Evolutionary conservation across 495 filamentous ascomycete genomes (phyloP).

Genomic region (Haplographium delicatum): DNA sequence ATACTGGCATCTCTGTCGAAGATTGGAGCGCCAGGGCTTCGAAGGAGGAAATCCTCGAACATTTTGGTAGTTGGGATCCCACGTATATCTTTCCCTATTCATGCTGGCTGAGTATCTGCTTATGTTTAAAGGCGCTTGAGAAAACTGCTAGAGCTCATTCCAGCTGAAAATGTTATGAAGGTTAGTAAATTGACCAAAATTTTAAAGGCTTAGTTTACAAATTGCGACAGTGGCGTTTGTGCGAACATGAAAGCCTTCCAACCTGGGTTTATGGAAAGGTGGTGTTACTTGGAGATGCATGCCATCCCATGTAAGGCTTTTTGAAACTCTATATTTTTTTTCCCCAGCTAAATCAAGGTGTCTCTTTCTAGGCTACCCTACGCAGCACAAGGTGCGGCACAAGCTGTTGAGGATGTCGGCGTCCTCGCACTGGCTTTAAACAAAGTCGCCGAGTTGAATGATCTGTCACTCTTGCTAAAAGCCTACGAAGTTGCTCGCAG

Average conservation of each 20-base stretch:
- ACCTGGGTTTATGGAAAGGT: neutral
- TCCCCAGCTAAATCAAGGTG: too few relatives aligned
- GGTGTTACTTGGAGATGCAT: conserved; percentile 2
- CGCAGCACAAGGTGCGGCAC: conserved; percentile 13
- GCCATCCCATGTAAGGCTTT: conserved; percentile 13
- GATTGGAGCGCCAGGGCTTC: neutral
- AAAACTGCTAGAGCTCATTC: too few relatives aligned
- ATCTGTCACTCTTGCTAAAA: conserved; percentile 10
- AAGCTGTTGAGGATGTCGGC: conserved; percentile 24
- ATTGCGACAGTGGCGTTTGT: conserved; percentile 7
- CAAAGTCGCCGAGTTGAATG: conserved; percentile 3
- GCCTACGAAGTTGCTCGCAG: conserved; percentile 19
- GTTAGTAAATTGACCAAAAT: too few relatives aligned
- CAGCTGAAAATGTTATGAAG: too few relatives aligned
- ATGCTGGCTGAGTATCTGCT: too few relatives aligned
- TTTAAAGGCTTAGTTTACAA: too few relatives aligned
- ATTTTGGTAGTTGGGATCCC: neutral
- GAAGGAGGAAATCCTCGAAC: conserved; percentile 4
- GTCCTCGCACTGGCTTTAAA: conserved; percentile 7
- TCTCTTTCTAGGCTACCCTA: too few relatives aligned
- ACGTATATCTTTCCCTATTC: neutral
- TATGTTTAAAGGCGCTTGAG: too few relatives aligned
- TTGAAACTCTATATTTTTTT: too few relatives aligned
- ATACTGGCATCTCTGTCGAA: too few relatives aligned
- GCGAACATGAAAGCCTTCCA: neutral